Base-by-base conservation (phyloP, 1,284 basidiomycete species). In the Ustilago crameri region DNA sequence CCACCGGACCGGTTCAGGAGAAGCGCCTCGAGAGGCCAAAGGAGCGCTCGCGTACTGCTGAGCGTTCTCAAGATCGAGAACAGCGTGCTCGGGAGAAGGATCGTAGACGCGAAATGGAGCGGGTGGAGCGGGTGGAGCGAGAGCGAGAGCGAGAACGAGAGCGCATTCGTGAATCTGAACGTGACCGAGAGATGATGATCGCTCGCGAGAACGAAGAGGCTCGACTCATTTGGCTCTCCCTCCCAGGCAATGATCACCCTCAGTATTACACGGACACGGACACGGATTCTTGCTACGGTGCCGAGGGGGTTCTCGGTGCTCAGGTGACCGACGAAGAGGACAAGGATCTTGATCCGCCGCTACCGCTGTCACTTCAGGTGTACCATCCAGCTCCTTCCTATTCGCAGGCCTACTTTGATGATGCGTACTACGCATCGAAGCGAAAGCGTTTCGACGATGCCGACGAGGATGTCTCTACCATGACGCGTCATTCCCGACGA, bases 251-350 rank as follows among this genome's bases (percentile, higher is more conserved):
- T 42, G 76, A 78, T 26, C 74, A 78, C 32, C 74, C 70, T 3
- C 61, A 76, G 47, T 78, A 78, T 57, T 78, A 78, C 54, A 76
- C 76, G 2, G 76, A 78, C 51, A 74, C 76, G 0, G 74, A 75
- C 55, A 68, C 74, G 26, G 74, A 75, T 32, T 73, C 70, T 3
- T 73, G 70, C 61, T 73, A 65, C 20, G 65, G 65, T 18, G 70
- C 34, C 4, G 57, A 57, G 10, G 70, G 65, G n/a, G 68, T 58
- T 35, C 41, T 60, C n/a, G 69, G 69, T 12, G 61, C 57, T 34
- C 53, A 64, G 17, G 38, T 68, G 2, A 73, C 61, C 3, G 70
- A 73, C 22, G 70, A 73, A 40, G 70, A 73, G 32, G 70, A 73
- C 54, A 61, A 69, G 49, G 67, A 75, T 27, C 53, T 75, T 17